A percentile compares a stretch with the other conserved stretches of the same genome.
phyloP scores from a whole-genome alignment of 176 grass and related monocot genomes.

The Echinochloa phyllopogon region DNA sequence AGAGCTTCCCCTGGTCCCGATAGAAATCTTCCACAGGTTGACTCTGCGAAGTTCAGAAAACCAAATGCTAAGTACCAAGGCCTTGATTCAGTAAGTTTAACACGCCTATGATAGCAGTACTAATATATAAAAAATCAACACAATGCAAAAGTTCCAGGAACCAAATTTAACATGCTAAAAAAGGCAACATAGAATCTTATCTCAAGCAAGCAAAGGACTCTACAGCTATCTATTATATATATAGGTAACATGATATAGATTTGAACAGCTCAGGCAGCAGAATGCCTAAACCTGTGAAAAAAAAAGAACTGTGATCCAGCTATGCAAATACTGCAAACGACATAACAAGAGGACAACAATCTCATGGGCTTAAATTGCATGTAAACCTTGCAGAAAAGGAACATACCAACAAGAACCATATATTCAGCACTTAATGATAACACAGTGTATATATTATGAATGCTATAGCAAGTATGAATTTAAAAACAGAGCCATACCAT shows the following conservation, averaged over 20 bases:
- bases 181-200: background rate
- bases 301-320: background rate
- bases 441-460: background rate
- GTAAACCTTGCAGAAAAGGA: background rate
- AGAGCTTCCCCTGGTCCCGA: slow-evolving; percentile 63
- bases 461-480: background rate
- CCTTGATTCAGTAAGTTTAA: background rate
- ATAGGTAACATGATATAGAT: too few relatives aligned
- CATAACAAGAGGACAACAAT: background rate
- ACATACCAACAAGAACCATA: background rate
- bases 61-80: background rate
- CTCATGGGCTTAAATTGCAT: background rate
- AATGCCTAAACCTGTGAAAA: background rate
- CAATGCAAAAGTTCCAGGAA: background rate
- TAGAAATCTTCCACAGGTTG: slow-evolving; percentile 92
- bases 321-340: background rate
- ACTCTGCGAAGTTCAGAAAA: slow-evolving; percentile 57
- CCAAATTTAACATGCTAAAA: background rate
- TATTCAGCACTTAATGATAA: slow-evolving; percentile 1
- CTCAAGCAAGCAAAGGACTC: background rate
- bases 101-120: background rate
- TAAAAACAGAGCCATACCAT: slow-evolving; percentile 59
- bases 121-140: background rate
- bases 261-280: background rate
- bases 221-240: background rate